Conservation (phyloP, 306 rosid genomes). For the Vigna mungo region DNA sequence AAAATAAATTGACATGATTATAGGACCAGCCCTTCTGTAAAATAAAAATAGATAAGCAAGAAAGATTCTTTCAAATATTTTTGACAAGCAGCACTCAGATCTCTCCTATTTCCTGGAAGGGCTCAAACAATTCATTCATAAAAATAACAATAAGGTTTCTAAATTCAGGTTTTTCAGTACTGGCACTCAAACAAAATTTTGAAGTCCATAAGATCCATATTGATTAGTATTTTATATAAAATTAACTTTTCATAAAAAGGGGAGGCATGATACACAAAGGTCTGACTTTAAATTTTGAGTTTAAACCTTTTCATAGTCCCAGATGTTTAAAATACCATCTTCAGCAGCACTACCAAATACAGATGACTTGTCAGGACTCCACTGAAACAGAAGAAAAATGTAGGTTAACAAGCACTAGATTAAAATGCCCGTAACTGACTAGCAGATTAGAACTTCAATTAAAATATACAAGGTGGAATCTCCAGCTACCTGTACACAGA, state of each 20-base stretch:
- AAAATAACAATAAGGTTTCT: not conserved
- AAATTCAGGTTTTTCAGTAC: conserved; percentile 9
- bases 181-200: not conserved
- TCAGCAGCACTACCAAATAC: conserved; percentile 98
- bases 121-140: conserved; percentile 4
- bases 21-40: not conserved
- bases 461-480: conserved; percentile 23
- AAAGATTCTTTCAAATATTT: conserved; percentile 20
- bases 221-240: conserved; percentile 7
- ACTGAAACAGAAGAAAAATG: conserved; percentile 61
- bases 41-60: conserved; percentile 9
- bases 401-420: conserved; percentile 27
- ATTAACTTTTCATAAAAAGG: conserved; percentile 6
- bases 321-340: conserved; percentile 87
- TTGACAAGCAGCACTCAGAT: not conserved
- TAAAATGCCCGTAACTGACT: not conserved
- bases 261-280: conserved; percentile 1
- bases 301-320: conserved; percentile 89
- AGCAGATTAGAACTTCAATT: conserved; percentile 1
- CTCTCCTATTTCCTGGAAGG: not conserved
- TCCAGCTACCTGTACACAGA: conserved; percentile 83
- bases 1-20: not conserved
- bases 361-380: conserved; percentile 88
- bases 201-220: conserved; percentile 6
- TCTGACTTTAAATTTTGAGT: conserved; percentile 24